These are phyloP conservation scores for Microsporum audouinii DNA, from an alignment of 2,329 filamentous ascomycete genomes.

Conservation along the genomic window DNA sequence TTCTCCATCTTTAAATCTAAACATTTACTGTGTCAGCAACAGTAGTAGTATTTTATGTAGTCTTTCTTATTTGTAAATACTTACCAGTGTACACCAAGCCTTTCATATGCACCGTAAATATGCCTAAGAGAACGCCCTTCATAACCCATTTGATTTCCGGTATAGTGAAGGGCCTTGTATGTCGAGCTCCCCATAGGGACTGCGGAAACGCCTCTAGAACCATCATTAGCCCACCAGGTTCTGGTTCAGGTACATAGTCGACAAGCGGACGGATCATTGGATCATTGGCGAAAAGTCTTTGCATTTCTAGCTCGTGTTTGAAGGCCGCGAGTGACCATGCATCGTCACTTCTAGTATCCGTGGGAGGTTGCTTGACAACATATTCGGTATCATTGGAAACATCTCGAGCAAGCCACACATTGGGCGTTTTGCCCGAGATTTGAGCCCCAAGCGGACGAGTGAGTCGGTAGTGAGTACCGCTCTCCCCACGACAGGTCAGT, in stretches of 20 bases:
- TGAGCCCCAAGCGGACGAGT: slow-evolving; percentile 10
- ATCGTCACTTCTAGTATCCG: background rate
- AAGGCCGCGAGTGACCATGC: slow-evolving; percentile 9
- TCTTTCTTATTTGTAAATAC: background rate
- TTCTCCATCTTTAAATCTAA: slow-evolving; percentile 17
- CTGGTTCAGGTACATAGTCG: slow-evolving; percentile 9
- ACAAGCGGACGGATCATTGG: slow-evolving; percentile 12
- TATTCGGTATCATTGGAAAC: slow-evolving; percentile 8
- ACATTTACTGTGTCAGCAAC: background rate
- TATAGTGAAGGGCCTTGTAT: slow-evolving; percentile 11
- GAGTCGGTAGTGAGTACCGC: slow-evolving; percentile 11
- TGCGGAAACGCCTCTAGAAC: slow-evolving; percentile 13
- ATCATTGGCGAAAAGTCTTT: slow-evolving; percentile 12
- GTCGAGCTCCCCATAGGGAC: slow-evolving; percentile 15
- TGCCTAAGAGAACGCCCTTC: slow-evolving; percentile 12
- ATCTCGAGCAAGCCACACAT: slow-evolving; percentile 11
- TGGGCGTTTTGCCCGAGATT: slow-evolving; percentile 4
- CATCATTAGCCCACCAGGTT: slow-evolving; percentile 14
- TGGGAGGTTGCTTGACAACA: slow-evolving; percentile 11
- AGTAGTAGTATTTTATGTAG: background rate
- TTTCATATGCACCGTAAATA: slow-evolving; percentile 16
- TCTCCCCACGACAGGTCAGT: slow-evolving; percentile 8
- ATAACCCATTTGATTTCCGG: slow-evolving; percentile 16
- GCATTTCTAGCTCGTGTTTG: slow-evolving; percentile 14
- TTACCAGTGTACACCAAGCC: slow-evolving; percentile 13